phyloP scores from a whole-genome alignment of 2,329 filamentous ascomycete genomes.

The Diplodia seriata region DNA sequence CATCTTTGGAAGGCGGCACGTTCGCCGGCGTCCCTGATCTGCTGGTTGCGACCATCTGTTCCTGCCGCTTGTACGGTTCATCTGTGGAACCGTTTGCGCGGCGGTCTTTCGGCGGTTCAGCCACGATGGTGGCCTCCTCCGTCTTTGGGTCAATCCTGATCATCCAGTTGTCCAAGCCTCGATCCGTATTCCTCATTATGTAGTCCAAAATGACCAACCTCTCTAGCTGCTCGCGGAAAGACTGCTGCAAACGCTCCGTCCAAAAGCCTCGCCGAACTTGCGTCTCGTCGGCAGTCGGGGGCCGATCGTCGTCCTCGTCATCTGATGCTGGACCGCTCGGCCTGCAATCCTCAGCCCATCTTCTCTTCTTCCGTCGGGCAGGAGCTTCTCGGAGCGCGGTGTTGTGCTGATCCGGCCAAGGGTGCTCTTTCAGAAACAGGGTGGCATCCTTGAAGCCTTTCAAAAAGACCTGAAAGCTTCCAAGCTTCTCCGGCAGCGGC shows the following conservation, averaged over 20 bases:
- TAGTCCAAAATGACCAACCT: conserved; percentile 98
- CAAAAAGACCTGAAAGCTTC: conserved; percentile 96
- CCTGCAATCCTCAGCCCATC: conserved; percentile 83
- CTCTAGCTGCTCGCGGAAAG: conserved; percentile 92
- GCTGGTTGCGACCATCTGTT: conserved; percentile 80
- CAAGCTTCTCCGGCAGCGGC: conserved; percentile 84
- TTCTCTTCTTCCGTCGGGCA: conserved; percentile 67
- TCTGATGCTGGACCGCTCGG: conserved; percentile 67
- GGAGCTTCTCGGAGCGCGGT: conserved; percentile 71
- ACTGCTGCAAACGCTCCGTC: conserved; percentile 87
- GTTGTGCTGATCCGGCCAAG: conserved; percentile 91
- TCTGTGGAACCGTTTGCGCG: conserved; percentile 49
- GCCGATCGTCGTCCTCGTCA: conserved; percentile 65
- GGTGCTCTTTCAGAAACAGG: conserved; percentile 90
- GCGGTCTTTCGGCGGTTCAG: conserved; percentile 77
- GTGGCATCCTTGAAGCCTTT: conserved; percentile 98
- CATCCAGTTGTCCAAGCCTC: conserved; percentile 99
- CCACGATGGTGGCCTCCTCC: conserved; percentile 82
- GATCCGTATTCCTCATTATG: conserved; percentile 98
- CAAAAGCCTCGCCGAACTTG: conserved; percentile 71
- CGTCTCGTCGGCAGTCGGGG: conserved; percentile 44
- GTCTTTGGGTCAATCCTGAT: conserved; percentile 90
- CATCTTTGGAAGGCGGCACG: conserved; percentile 48
- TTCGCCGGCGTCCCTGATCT: conserved; percentile 63
- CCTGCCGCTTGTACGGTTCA: conserved; percentile 74